phyloP scores from a whole-genome alignment of 2,329 filamentous ascomycete species.

The Daldinia sp. region DNA sequence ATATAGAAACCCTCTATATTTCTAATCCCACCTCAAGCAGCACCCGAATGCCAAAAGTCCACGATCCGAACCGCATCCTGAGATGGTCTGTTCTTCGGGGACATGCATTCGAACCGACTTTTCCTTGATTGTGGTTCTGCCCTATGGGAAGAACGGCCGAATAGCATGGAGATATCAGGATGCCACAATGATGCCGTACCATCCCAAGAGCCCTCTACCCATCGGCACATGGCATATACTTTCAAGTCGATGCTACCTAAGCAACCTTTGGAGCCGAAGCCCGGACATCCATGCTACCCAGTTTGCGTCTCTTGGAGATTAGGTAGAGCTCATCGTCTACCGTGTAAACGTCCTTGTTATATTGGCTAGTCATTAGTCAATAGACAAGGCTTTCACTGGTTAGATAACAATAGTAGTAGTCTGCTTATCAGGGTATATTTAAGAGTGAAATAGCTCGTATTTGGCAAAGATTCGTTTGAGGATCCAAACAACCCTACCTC shows the following conservation, averaged over 20 bases:
- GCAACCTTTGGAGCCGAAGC: slow-evolving; percentile 3
- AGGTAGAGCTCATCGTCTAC: slow-evolving; percentile 8
- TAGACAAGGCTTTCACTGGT: slow-evolving; percentile 1
- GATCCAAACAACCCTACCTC: slow-evolving; percentile 18
- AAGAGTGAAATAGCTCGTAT: slow-evolving; percentile 6
- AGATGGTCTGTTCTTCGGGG: slow-evolving; percentile 20
- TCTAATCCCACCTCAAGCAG: slow-evolving; percentile 21
- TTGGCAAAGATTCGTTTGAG: slow-evolving; percentile 6
- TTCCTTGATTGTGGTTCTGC: slow-evolving; percentile 23
- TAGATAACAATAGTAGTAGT: slow-evolving; percentile 18
- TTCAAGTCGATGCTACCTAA: slow-evolving; percentile 17
- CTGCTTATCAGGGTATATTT: slow-evolving; percentile 13
- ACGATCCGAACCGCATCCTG: slow-evolving; percentile 26
- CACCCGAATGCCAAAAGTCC: slow-evolving; percentile 7
- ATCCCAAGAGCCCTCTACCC: slow-evolving; percentile 11
- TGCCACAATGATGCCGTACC: slow-evolving; percentile 23
- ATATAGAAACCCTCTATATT: slow-evolving; percentile 29
- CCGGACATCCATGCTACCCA: slow-evolving; percentile 8
- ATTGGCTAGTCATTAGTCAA: slow-evolving; percentile 9
- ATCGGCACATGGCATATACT: slow-evolving; percentile 30
- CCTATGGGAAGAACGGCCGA: slow-evolving; percentile 24
- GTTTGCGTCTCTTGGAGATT: slow-evolving; percentile 6
- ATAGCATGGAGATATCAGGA: slow-evolving; percentile 19
- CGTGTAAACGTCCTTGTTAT: neutral
- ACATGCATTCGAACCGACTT: slow-evolving; percentile 29